Conservation (phyloP, 495 filamentous ascomycete genomes). For the Choiromyces venosus region DNA sequence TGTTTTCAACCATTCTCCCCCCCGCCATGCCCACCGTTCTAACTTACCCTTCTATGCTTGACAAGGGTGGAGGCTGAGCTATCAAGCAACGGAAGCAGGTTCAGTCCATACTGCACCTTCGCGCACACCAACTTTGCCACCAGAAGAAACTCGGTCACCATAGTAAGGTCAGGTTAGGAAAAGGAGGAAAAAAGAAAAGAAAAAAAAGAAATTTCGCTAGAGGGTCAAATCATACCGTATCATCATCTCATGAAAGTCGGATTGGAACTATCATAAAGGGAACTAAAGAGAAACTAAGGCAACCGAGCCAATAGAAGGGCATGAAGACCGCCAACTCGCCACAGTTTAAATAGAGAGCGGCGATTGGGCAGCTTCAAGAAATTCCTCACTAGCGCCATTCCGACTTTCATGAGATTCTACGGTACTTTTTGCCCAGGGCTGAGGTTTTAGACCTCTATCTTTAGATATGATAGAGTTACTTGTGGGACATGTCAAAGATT, state of each 20-base stretch:
- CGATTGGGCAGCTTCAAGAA: no score
- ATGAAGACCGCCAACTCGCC: no score
- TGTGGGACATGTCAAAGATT: not conserved
- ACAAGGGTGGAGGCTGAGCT: conserved; percentile 22
- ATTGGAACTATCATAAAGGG: no score
- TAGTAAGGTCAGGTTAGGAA: not conserved
- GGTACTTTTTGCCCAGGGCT: not conserved
- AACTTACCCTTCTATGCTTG: not conserved
- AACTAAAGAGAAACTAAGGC: no score
- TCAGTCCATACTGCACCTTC: conserved; percentile 11
- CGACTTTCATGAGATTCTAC: no score
- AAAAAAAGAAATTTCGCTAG: not conserved
- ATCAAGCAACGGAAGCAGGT: conserved; percentile 2
- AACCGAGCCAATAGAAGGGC: no score
- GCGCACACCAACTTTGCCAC: not conserved
- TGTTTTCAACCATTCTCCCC: conserved; percentile 24
- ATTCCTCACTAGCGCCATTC: no score
- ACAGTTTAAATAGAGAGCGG: no score
- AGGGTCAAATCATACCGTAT: not conserved
- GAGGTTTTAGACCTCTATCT: not conserved
- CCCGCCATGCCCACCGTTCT: not conserved
- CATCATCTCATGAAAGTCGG: no score
- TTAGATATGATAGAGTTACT: not conserved
- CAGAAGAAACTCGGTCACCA: not conserved
- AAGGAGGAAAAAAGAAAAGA: not conserved